These are phyloP conservation scores for Phalaenopsis equestris DNA, from an alignment of 106 monocot genomes.

Conservation along the genomic window DNA sequence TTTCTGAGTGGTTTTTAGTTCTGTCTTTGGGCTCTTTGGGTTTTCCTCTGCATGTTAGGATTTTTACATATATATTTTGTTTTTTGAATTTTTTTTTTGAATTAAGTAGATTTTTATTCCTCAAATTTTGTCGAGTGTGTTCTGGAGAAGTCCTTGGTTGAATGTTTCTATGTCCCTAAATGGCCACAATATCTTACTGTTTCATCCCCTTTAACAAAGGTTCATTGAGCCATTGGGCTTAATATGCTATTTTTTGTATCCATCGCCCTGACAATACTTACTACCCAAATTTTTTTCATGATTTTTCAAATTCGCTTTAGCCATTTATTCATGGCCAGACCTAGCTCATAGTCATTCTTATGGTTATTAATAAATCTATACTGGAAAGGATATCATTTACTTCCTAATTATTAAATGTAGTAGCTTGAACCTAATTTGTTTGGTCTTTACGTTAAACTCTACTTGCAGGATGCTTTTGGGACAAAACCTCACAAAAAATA, in stretches of 20 bases:
- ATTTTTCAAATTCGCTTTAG: not conserved
- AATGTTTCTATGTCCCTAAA: not conserved
- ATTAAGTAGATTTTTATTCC: not conserved
- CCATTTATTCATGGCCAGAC: not conserved
- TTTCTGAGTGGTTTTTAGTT: not conserved
- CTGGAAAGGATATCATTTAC: not conserved
- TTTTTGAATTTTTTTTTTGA: not conserved
- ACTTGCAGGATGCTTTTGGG: conserved; percentile 30
- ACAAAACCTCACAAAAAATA: conserved; percentile 43
- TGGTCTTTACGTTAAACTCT: not conserved
- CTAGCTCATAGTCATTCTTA: not conserved
- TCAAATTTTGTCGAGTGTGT: not conserved
- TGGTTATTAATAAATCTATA: not conserved
- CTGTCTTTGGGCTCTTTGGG: not conserved
- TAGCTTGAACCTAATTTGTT: not conserved
- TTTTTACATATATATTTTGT: not conserved
- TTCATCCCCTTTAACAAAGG: not conserved
- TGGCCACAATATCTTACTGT: not conserved
- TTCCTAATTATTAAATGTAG: not conserved
- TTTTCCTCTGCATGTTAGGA: not conserved
- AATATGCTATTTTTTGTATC: too few relatives aligned
- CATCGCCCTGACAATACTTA: too few relatives aligned
- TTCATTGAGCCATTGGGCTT: not conserved
- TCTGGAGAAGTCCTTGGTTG: not conserved
- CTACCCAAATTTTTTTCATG: not conserved